phyloP scores from a whole-genome alignment of 805 yeast species.

The Yamadazyma endophytica region DNA sequence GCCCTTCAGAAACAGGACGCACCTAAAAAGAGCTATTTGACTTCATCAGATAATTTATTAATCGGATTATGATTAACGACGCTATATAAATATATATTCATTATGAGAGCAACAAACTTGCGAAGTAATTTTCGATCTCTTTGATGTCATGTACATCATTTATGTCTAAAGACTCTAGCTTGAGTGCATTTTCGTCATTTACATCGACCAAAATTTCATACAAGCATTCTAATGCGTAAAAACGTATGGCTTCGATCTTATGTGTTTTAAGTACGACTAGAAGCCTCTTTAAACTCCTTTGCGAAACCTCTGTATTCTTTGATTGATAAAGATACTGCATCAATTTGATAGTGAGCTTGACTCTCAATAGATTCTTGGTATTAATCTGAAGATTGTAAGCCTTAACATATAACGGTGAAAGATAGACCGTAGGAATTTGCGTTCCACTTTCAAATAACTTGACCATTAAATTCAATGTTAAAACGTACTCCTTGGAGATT shows the following conservation, averaged over 20 bases:
- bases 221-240: conserved; percentile 3
- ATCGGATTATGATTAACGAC: background rate
- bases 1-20: conserved; percentile 9
- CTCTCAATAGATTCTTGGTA: conserved; percentile 34
- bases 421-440: conserved; percentile 26
- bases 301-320: conserved; percentile 4
- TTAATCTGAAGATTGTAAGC: conserved; percentile 55
- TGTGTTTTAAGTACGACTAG: conserved; percentile 3
- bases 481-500: conserved; percentile 17
- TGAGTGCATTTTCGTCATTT: conserved; percentile 4
- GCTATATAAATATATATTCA: conserved; percentile 3
- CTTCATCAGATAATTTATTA: conserved; percentile 18
- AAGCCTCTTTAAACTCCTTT: conserved; percentile 5
- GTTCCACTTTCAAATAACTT: conserved; percentile 34
- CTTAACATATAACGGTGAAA: conserved; percentile 39
- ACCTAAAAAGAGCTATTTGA: conserved; percentile 6
- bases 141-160: background rate
- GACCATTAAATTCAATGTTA: conserved; percentile 26
- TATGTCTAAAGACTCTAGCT: conserved; percentile 3
- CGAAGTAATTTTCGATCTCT: background rate
- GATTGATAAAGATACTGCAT: conserved; percentile 34
- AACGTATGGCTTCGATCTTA: conserved; percentile 1
- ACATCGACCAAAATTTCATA: conserved; percentile 7
- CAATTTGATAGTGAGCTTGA: conserved; percentile 37
- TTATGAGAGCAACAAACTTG: background rate